A percentile compares a stretch with the other conserved stretches of the same genome.
Evolutionary conservation across 306 rosid genomes (phyloP).

Genomic region (Vicia faba): DNA sequence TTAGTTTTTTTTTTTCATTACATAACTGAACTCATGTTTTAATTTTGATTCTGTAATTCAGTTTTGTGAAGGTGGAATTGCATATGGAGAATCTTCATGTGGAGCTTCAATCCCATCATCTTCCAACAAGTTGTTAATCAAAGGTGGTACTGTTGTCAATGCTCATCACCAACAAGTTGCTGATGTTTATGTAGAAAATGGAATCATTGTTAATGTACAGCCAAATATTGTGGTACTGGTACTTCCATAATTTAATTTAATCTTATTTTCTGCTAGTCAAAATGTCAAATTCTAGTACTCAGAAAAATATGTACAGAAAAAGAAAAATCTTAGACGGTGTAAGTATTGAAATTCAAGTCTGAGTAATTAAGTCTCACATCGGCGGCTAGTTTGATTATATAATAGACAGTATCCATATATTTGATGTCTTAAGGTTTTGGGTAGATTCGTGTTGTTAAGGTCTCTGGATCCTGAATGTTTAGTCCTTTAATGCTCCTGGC

Average conservation of each 20-base stretch:
- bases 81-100: slow-evolving; percentile 47
- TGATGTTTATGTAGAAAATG: slow-evolving; percentile 84
- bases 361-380: no score
- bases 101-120: slow-evolving; percentile 45
- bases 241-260: neutral
- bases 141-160: slow-evolving; percentile 79
- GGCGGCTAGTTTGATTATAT: no score
- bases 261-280: neutral
- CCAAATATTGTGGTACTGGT: slow-evolving; percentile 57
- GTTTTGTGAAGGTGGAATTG: slow-evolving; percentile 74
- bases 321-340: no score
- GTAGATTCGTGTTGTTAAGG: no score
- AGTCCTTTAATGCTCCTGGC: no score
- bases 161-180: slow-evolving; percentile 75
- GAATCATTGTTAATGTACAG: slow-evolving; percentile 67
- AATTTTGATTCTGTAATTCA: slow-evolving; percentile 17
- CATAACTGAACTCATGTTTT: neutral
- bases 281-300: no score
- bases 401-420: no score
- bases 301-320: no score
- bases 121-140: slow-evolving; percentile 60
- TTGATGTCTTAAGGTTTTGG: no score
- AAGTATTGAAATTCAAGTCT: no score
- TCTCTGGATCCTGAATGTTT: no score
- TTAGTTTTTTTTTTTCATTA: neutral